Base-by-base conservation (phyloP, 345 rosid genomes). In the Capsella bursapastoris region DNA sequence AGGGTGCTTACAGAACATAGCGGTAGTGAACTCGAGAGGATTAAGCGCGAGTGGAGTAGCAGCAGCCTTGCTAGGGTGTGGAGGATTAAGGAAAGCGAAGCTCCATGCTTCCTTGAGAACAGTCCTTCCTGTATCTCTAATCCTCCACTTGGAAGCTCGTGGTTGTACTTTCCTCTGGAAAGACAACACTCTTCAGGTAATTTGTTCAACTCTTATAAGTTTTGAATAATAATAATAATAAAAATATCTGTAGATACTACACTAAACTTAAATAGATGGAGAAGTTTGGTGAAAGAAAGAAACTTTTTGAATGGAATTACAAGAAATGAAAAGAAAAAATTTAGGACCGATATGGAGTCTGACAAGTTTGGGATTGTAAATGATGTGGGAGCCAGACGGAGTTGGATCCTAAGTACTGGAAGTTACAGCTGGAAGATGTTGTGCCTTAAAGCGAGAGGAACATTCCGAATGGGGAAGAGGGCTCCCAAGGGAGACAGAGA, bases 1-100 rank as follows among this genome's bases (percentile, higher is more conserved):
- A n/a, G 75, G 75, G 41, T 55, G 82, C 61, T 69, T 84, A 16
- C 83, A 84, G 71, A 81, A 53, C 57, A 76, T 81, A 77, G 78
- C 84, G 28, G 75, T 79, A 2, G 81, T 84, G 70, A 83, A 79
- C 31, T 38, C 66, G 64, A 53, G 59, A 0, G 87, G 82, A 14
- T 59, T 84, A 68, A 81, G 81, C 55, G 76, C 84, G 41, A 81
- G 78, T 14, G 87, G 87, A 41, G 79, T 84, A 66, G 82, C 83
- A 73, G 84, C 84, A 53, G 83, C 80, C 1, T 56, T 84, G 68
- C 45, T 84, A 37, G 84, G 83, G 4, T 84, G 84, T 67, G 68
- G 80, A 73, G 80, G 79, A 37, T 47, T 81, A 62, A 79, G 77
- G 47, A 83, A 83, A 81, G 83, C 64, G 64, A 83, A 83, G 68